Conservation (phyloP, 352 stramenopile species). For the Plasmopara halstedii region DNA sequence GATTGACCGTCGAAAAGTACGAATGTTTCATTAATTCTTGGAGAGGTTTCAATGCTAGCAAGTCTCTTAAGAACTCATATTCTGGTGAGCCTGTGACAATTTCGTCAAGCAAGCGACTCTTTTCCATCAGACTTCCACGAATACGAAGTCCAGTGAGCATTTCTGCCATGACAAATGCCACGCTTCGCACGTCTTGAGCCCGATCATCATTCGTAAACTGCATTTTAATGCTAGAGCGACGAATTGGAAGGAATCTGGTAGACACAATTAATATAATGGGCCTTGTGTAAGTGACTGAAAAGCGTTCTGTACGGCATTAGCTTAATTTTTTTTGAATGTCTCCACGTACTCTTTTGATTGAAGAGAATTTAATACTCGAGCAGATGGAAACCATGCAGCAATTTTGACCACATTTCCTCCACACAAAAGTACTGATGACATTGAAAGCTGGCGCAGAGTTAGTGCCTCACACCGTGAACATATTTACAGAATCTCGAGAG, state of each 20-base stretch:
- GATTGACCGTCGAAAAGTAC: conserved; percentile 11
- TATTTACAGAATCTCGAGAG: not conserved
- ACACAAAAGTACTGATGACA: conserved; percentile 35
- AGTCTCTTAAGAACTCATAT: conserved; percentile 19
- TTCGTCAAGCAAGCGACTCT: conserved; percentile 18
- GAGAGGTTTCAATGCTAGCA: conserved; percentile 18
- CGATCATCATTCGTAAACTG: conserved; percentile 3
- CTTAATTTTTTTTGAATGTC: not conserved
- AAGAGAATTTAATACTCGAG: conserved; percentile 12
- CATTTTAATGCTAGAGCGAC: conserved; percentile 19
- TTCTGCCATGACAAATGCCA: conserved; percentile 54
- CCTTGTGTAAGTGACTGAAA: no score
- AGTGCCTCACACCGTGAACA: not conserved
- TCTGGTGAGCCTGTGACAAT: conserved; percentile 20
- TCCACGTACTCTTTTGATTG: conserved; percentile 14
- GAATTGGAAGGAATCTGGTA: conserved; percentile 22
- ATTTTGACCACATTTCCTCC: conserved; percentile 25
- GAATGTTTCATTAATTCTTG: conserved; percentile 6
- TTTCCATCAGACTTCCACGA: conserved; percentile 26
- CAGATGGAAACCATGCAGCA: conserved; percentile 34
- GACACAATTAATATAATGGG: no score
- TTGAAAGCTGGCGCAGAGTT: conserved; percentile 23
- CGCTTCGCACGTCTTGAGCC: conserved; percentile 37
- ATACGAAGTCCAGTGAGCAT: conserved; percentile 46
- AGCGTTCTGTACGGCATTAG: no score